Percentiles rank a stretch among this genome's conserved stretches.
These are phyloP conservation scores for Aspergillus nomiae DNA, from an alignment of 2,329 filamentous ascomycete genomes.

Conservation along the genomic window DNA sequence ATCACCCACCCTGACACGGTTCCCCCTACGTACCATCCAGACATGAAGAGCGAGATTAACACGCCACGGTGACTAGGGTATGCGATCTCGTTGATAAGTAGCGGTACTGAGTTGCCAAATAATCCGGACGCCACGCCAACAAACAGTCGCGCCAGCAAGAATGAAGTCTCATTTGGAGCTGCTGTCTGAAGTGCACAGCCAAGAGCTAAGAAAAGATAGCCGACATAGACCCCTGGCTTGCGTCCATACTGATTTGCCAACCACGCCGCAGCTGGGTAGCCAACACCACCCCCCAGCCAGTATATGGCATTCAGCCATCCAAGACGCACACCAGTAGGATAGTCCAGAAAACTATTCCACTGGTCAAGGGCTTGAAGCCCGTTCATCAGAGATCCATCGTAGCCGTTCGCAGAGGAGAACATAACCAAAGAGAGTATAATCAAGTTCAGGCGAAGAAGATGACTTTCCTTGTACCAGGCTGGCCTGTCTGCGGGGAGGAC, in stretches of 20 bases:
- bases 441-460: conserved; percentile 8
- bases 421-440: conserved; percentile 12
- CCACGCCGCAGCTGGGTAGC: conserved; percentile 31
- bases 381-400: conserved; percentile 23
- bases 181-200: conserved; percentile 33
- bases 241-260: conserved; percentile 40
- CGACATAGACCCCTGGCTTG: conserved; percentile 33
- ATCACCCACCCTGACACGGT: conserved; percentile 31
- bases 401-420: conserved; percentile 6
- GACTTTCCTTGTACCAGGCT: conserved; percentile 7
- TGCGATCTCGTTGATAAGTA: conserved; percentile 49
- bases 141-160: conserved; percentile 40
- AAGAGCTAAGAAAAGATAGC: conserved; percentile 34
- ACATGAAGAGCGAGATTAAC: conserved; percentile 38
- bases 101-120: conserved; percentile 34
- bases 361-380: conserved; percentile 34
- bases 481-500: neutral
- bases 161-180: conserved; percentile 27
- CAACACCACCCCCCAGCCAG: conserved; percentile 31
- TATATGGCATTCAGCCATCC: conserved; percentile 35
- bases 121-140: conserved; percentile 39
- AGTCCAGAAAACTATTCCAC: conserved; percentile 35
- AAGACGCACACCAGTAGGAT: conserved; percentile 30
- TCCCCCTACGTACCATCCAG: conserved; percentile 36
- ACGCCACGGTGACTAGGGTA: conserved; percentile 44